Evolutionary conservation across 106 monocot genomes (phyloP).

Genomic region (Amphibolis antarctica): DNA sequence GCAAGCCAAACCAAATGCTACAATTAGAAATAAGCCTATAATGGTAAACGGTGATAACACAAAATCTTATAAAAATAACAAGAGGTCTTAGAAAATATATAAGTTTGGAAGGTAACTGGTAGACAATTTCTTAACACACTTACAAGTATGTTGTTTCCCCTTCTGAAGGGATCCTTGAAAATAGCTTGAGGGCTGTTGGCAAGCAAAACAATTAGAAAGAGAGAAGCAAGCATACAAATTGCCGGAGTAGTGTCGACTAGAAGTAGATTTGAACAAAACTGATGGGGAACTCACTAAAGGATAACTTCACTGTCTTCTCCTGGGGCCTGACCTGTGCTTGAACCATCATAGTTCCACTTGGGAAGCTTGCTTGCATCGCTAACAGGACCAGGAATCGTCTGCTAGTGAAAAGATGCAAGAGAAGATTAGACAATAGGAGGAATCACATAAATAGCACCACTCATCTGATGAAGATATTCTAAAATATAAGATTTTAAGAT

Average conservation of each 20-base stretch:
- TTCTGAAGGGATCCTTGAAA: constrained; percentile 30
- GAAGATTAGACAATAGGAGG: neutral
- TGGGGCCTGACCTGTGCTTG: constrained; percentile 23
- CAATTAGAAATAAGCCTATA: too few relatives aligned
- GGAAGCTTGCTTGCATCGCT: constrained; percentile 17
- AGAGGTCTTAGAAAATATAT: too few relatives aligned
- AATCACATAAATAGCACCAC: too few relatives aligned
- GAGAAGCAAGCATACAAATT: neutral
- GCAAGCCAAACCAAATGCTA: too few relatives aligned
- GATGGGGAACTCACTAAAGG: constrained; percentile 6
- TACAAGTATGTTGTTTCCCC: constrained; percentile 29
- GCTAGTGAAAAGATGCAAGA: neutral
- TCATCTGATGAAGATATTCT: neutral
- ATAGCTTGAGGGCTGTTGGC: constrained; percentile 24
- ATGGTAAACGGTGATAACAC: too few relatives aligned
- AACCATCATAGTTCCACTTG: constrained; percentile 31
- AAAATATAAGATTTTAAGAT: neutral
- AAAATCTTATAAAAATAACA: too few relatives aligned
- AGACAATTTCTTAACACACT: neutral
- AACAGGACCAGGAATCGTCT: constrained; percentile 19
- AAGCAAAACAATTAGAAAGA: neutral
- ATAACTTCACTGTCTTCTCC: constrained; percentile 27
- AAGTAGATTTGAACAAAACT: neutral
- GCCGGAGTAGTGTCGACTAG: neutral
- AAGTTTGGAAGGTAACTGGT: too few relatives aligned